Evolutionary conservation across 1,284 basidiomycete genomes (phyloP).

Genomic region (Trichosporon sp.): DNA sequence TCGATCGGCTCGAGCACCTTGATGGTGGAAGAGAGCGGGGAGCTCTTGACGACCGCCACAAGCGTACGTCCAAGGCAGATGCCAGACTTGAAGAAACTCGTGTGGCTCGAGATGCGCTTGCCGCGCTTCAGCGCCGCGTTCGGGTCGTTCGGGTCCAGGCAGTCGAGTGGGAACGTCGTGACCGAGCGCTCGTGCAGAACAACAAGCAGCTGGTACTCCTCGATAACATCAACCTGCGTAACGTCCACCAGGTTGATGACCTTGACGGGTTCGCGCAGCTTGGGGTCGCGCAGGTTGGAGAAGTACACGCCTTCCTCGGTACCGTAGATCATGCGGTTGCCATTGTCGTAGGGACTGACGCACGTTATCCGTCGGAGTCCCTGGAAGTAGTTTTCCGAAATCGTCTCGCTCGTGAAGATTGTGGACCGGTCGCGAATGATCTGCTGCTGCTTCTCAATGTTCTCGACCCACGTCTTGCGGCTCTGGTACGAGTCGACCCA

Average conservation of each 20-base stretch:
- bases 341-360: constrained; percentile 88
- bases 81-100: constrained; percentile 96
- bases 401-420: constrained; percentile 81
- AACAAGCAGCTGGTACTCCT: constrained; percentile 93
- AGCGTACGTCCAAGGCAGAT: constrained; percentile 90
- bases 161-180: constrained; percentile 93
- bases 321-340: constrained; percentile 88
- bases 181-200: constrained; percentile 96
- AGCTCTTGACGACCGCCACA: constrained; percentile 96
- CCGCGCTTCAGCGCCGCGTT: constrained; percentile 88
- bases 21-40: constrained; percentile 92
- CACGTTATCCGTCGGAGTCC: constrained; percentile 86
- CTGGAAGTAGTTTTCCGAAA: constrained; percentile 86
- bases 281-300: constrained; percentile 74
- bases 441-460: constrained; percentile 87
- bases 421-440: constrained; percentile 77
- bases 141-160: constrained; percentile 86
- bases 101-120: constrained; percentile 93
- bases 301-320: constrained; percentile 97
- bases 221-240: constrained; percentile 92
- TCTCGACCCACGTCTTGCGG: constrained; percentile 93
- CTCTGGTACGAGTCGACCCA: constrained; percentile 86
- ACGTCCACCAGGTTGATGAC: constrained; percentile 88
- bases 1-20: constrained; percentile 97
- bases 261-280: constrained; percentile 79